Percentiles rank a stretch among this genome's conserved stretches.
phyloP scores from a whole-genome alignment of 176 grass and related monocot genomes.

The Ensete ventricosum region DNA sequence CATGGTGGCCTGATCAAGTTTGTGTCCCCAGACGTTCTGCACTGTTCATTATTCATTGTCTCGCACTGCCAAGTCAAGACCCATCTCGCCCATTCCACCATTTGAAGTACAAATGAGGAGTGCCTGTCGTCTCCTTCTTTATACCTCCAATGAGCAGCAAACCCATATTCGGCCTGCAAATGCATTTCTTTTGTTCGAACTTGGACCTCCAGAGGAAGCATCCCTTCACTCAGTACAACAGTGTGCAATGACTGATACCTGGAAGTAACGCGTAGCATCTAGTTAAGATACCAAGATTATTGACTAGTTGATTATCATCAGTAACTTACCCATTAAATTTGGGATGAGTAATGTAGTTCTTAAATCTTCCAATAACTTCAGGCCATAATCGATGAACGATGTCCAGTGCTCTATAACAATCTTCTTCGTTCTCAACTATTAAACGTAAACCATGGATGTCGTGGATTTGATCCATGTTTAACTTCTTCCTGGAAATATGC shows the following conservation, averaged over 20 bases:
- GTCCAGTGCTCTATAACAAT: slow-evolving; percentile 70
- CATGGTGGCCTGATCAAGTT: slow-evolving; percentile 40
- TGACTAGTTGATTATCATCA: not conserved
- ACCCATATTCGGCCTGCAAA: slow-evolving; percentile 75
- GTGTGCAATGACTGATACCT: slow-evolving; percentile 86
- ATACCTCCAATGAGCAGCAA: slow-evolving; percentile 92
- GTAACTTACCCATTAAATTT: slow-evolving; percentile 69
- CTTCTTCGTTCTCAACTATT: slow-evolving; percentile 72
- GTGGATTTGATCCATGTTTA: slow-evolving; percentile 67
- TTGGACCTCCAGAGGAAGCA: slow-evolving; percentile 79
- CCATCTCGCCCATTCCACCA: slow-evolving; percentile 93
- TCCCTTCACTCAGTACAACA: slow-evolving; percentile 36
- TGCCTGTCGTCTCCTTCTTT: slow-evolving; percentile 67
- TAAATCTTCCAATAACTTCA: slow-evolving; percentile 49
- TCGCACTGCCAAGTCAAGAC: slow-evolving; percentile 80
- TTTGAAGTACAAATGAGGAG: slow-evolving; percentile 61
- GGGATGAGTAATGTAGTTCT: slow-evolving; percentile 74
- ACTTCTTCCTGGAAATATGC: slow-evolving; percentile 55
- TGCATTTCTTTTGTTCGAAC: slow-evolving; percentile 94
- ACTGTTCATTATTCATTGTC: slow-evolving; percentile 33
- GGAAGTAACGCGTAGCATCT: slow-evolving; percentile 18
- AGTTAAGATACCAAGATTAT: not conserved
- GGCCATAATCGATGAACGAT: slow-evolving; percentile 73
- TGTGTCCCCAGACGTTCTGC: slow-evolving; percentile 13
- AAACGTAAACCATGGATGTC: slow-evolving; percentile 89